Percentiles rank a stretch among this genome's conserved stretches.
Conservation (phyloP, 345 rosid species). For the Eucalyptus sp. region DNA sequence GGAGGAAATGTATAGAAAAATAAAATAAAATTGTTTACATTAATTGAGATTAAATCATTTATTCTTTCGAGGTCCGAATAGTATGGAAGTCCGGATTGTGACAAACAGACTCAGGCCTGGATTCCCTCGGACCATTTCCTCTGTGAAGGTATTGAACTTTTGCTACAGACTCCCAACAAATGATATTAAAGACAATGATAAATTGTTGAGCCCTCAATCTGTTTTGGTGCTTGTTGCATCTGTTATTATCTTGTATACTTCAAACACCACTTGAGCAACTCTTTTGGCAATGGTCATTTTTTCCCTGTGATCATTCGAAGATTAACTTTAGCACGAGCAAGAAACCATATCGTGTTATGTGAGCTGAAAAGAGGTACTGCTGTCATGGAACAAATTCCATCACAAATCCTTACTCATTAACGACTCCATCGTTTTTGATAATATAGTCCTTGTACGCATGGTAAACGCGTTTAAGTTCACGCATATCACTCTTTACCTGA, state of each 20-base stretch:
- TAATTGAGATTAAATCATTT: neutral
- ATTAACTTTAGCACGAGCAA: neutral
- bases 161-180: neutral
- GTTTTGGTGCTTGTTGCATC: constrained; percentile 10
- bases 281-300: constrained; percentile 48
- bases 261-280: constrained; percentile 66
- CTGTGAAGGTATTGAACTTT: neutral
- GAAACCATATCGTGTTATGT: neutral
- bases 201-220: neutral
- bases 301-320: constrained; percentile 26
- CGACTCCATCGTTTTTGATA: constrained; percentile 29
- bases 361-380: neutral
- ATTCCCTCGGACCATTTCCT: neutral
- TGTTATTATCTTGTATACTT: constrained; percentile 50
- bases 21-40: too few species aligned
- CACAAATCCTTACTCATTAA: constrained; percentile 28
- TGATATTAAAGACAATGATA: neutral
- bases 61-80: neutral
- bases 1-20: neutral
- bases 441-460: constrained; percentile 54
- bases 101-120: neutral
- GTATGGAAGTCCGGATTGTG: neutral
- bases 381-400: neutral
- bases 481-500: constrained; percentile 46
- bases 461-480: constrained; percentile 76